These are phyloP conservation scores for Paxillus ammoniavirescens DNA, from an alignment of 768 basidiomycete genomes.

Conservation along the genomic window DNA sequence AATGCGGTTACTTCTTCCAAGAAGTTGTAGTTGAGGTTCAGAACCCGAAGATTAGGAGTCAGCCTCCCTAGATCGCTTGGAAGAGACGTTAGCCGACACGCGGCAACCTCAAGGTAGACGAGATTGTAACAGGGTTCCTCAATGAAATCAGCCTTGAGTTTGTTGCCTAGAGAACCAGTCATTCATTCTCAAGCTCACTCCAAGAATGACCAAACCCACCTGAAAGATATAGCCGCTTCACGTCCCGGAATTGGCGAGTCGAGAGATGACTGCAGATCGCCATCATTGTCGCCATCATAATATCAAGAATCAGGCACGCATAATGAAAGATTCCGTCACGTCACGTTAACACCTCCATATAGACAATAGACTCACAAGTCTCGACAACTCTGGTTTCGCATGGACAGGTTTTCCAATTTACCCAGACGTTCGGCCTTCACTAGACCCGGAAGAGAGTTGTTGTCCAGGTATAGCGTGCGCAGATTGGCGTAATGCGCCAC, in stretches of 20 bases:
- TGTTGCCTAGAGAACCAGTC: slow-evolving; percentile 59
- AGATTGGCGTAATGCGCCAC: slow-evolving; percentile 63
- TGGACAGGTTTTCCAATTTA: slow-evolving; percentile 85
- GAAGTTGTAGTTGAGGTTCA: slow-evolving; percentile 99
- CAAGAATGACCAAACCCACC: slow-evolving; percentile 50
- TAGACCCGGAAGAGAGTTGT: slow-evolving; percentile 60
- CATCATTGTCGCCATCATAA: slow-evolving; percentile 32
- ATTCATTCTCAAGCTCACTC: slow-evolving; percentile 16
- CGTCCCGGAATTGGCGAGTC: slow-evolving; percentile 77
- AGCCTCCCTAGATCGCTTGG: slow-evolving; percentile 65
- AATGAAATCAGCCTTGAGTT: slow-evolving; percentile 58
- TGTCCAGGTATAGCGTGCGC: slow-evolving; percentile 91
- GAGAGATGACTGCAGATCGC: slow-evolving; percentile 40
- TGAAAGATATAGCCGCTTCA: slow-evolving; percentile 92
- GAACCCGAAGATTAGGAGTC: slow-evolving; percentile 81
- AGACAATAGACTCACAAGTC: slow-evolving; percentile 59
- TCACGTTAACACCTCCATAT: slow-evolving; percentile 34
- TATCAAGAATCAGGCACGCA: slow-evolving; percentile 30
- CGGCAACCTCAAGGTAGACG: slow-evolving; percentile 89
- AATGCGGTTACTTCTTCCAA: slow-evolving; percentile 70
- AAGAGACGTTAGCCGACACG: slow-evolving; percentile 73
- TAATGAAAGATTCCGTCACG: slow-evolving; percentile 38
- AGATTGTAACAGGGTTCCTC: slow-evolving; percentile 83
- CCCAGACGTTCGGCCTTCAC: slow-evolving; percentile 53
- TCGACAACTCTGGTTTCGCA: slow-evolving; percentile 83